Evolutionary conservation across 164 flowering plant genomes (phyloP).

Genomic region (Macadamia integrifolia): DNA sequence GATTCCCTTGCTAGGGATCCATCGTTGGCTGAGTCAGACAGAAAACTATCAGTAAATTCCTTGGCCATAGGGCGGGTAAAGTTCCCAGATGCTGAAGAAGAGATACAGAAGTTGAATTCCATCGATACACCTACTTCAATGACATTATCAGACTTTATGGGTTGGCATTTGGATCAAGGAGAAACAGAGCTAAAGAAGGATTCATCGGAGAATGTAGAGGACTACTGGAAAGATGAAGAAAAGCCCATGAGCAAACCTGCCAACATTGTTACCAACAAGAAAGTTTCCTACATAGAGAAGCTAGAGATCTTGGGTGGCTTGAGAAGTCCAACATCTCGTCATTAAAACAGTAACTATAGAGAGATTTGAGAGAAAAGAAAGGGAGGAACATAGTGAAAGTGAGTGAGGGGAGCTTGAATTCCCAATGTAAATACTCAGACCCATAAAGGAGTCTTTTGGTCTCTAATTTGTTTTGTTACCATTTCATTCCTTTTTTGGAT

Average conservation of each 20-base stretch:
- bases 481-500: constrained; percentile 2
- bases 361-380: too few species aligned
- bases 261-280: constrained; percentile 34
- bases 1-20: constrained; percentile 47
- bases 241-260: constrained; percentile 27
- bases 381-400: constrained; percentile 6
- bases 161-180: constrained; percentile 46
- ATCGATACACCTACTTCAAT: constrained; percentile 42
- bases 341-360: constrained; percentile 24
- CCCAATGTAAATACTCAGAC: constrained; percentile 14
- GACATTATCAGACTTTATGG: constrained; percentile 91
- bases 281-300: constrained; percentile 51
- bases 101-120: constrained; percentile 26
- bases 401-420: not conserved
- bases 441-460: constrained; percentile 4
- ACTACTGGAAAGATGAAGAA: constrained; percentile 15
- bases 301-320: constrained; percentile 65
- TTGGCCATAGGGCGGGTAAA: constrained; percentile 11
- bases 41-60: constrained; percentile 13
- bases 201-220: constrained; percentile 8
- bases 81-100: constrained; percentile 27
- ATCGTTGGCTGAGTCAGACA: constrained; percentile 17
- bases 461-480: not conserved
- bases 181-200: constrained; percentile 24
- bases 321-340: constrained; percentile 87